Evolutionary conservation across 2,329 filamentous ascomycete species (phyloP), one percentile per base, ranked within the genome.

Genomic region (Colletotrichum paranaense): DNA sequence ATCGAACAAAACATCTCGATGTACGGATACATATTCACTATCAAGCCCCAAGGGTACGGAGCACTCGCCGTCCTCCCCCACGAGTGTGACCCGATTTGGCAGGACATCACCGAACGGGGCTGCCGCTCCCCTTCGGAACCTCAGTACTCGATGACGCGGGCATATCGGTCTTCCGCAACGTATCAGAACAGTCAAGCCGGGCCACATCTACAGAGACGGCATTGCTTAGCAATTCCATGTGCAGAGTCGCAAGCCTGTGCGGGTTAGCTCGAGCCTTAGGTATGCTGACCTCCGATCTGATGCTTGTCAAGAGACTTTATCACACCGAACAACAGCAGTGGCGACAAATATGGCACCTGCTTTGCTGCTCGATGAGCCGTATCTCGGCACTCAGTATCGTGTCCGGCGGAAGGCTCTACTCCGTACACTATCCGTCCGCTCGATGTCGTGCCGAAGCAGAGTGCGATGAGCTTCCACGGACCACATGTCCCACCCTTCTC

Each of bases 51-150:
- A 19, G 38, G 14, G 38, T 42, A 42, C 38, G 38, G 38, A 42
- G 12, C 55, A 35, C 26, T 30, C 46, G 56, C 56, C 57, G 56
- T 62, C 28, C 63, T 57, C 57, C 6, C 53, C 65, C 53, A 30
- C 59, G 42, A 69, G 46, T 26, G 60, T 64, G 42, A 16, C 59
- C 66, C 52, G 66, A 69, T 64, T 42, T 60, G 70, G 65, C 42
- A 60, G 60, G 14, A 30, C 32, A 58, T 64, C 14, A 32, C 66
- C 58, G 42, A 63, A 24, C 52, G 57, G 35, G 26, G 42, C 58
- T 32, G 28, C 49, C 69, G 57, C 28, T 5, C 22, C 28, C 59
- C 16, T 16, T 28, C 28, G 46, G n/a, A n/a, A 49, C 42, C 42
- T 49, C 42, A 49, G 19, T 4, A 49, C 32, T 73, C 26, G 46